Base-by-base conservation (phyloP, 768 basidiomycete species). In the Podaxis carcinomalis region DNA sequence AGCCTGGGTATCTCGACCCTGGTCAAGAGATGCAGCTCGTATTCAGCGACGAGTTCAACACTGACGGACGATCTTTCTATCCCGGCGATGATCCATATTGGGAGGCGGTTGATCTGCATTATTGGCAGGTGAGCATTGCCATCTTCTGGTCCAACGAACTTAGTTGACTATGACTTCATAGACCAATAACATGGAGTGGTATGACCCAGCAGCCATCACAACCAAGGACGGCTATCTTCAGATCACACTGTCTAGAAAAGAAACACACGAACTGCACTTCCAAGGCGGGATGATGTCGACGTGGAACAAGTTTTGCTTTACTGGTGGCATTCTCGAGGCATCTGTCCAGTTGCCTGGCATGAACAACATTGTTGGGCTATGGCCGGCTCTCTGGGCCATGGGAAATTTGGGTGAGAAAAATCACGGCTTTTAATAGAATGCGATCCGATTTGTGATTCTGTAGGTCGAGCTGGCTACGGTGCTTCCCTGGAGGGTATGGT, bases 291-390 rank as follows among this genome's bases (percentile, higher is more conserved):
- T 92, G 78, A 74, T 92, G 68, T 74, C 83, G 23, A 81, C 82
- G 2, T 81, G 87, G 92, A 97, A 97, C 74, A 95, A 96, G 73
- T 91, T 98, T 64, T 98, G 93, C 75, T 95, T 96, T 74, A 92
- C 92, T 32, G 93, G 92, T 39, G 95, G 95, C 42, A 78, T 92
- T 60, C 77, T 95, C 55, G 86, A 91, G 65, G 75, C 80, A 2
- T 82, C 83, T 37, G 85, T 90, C n/a, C 78, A 76, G 27, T 74
- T 93, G 51, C 92, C 92, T 6, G 92, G 92, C 0, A 69, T 74
- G 7, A 83, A 78, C 65, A 85, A 86, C 63, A 75, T 93, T 36
- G 74, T 74, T 64, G 88, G 88, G 7, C 71, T 93, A 2, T 93
- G 91, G 91, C 91, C 91, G 51, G 89, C 90, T 53, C 74, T 92